Evolutionary conservation across 2,329 filamentous ascomycete genomes (phyloP), one percentile per base, ranked within the genome.

Genomic region (Fusarium floridanum): DNA sequence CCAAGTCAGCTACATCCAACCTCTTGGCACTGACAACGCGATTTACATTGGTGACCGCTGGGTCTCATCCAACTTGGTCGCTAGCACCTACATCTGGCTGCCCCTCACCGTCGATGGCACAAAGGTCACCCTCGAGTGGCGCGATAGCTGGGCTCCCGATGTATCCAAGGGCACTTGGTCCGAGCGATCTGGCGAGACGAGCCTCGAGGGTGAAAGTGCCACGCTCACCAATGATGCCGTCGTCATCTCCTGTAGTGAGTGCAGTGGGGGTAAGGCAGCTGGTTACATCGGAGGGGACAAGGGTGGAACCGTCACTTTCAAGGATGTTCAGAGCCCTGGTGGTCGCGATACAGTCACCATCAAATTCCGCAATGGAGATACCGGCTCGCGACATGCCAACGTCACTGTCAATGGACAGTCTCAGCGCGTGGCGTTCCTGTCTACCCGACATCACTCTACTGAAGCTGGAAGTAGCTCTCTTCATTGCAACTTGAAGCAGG

Each of bases 11-110:
- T 92, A 86, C 74, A 85, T 93, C 24, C 85, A 92, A 1, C 83
- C 85, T 0, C 71, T 84, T 4, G 80, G 83, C 55, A 76, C 78
- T 41, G 73, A 76, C 41, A 81, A 82, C 16, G 84, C 85, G 59
- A 86, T 92, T 71, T 93, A 93, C 81, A 88, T 92, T 81, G 91
- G 92, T 22, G 91, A 94, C 81, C 88, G 92, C 24, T 93, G 92
- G 91, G 81, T 89, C 0, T 87, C 85, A 6, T 79, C 80, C n/a
- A 90, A 93, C 71, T 85, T 94, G 1, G 88, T 87, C 80, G 83
- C 87, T 0, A 89, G 87, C 61, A 91, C 90, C 0, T 93, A 93
- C 75, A 82, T 93, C 45, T 93, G 91, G 91, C 84, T 93, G 0
- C 91, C 91, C 0, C 81, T 93, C 1, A 83, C 78, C 5, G 84